Percentiles rank a stretch among this genome's conserved stretches.
Conservation (phyloP, 192 early-diverging fungal species). For the Spinellus fusiger region DNA sequence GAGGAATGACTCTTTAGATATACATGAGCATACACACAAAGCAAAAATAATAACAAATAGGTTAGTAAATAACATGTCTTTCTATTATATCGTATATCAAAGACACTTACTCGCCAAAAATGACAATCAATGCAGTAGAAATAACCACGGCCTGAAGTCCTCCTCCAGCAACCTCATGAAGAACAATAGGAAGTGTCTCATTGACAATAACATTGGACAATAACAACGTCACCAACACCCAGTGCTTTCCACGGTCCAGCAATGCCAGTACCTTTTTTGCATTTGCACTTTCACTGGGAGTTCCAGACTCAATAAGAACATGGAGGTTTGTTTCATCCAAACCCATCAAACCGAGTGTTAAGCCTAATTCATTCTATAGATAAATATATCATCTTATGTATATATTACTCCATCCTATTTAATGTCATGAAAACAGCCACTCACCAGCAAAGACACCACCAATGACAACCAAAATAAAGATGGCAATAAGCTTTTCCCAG, state of each 20-base stretch:
- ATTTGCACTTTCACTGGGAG: slow-evolving; percentile 57
- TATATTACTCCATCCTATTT: neutral
- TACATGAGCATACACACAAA: neutral
- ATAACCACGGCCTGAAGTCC: slow-evolving; percentile 80
- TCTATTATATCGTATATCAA: neutral
- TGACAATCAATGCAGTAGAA: slow-evolving; percentile 83
- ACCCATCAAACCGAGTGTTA: slow-evolving; percentile 43
- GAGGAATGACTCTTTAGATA: slow-evolving; percentile 67
- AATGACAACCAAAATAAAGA: slow-evolving; percentile 15
- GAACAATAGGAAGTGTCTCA: slow-evolving; percentile 86
- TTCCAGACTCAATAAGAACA: slow-evolving; percentile 80
- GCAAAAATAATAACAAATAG: slow-evolving; percentile 1
- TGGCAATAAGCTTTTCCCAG: slow-evolving; percentile 1
- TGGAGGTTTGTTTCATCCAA: slow-evolving; percentile 80
- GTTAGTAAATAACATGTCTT: neutral
- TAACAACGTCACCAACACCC: slow-evolving; percentile 90
- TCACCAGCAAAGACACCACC: slow-evolving; percentile 28
- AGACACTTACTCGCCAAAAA: slow-evolving; percentile 84
- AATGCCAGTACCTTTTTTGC: slow-evolving; percentile 53
- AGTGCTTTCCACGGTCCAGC: slow-evolving; percentile 59
- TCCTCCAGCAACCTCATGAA: slow-evolving; percentile 70
- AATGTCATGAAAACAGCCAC: neutral
- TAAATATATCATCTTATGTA: neutral
- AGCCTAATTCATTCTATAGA: slow-evolving; percentile 12
- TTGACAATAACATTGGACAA: slow-evolving; percentile 93